phyloP scores from a whole-genome alignment of 176 grass and related monocot genomes.

The Carex myosuroides region DNA sequence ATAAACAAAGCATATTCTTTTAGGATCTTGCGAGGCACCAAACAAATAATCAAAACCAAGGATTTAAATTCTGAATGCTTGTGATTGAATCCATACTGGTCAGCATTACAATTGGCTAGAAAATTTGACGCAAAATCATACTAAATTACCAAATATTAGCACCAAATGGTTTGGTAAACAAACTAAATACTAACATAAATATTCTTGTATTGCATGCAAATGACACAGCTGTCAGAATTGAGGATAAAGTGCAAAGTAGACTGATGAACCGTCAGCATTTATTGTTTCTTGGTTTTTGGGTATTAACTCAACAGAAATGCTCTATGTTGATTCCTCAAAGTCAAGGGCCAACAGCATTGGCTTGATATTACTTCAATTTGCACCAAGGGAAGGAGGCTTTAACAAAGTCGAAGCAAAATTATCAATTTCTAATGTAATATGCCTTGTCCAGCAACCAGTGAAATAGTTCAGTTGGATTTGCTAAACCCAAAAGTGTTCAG shows the following conservation, averaged over 20 bases:
- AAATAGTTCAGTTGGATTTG: background rate
- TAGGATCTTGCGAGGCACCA: background rate
- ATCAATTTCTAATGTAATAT: slow-evolving; percentile 6
- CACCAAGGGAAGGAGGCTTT: background rate
- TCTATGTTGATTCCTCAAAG: background rate
- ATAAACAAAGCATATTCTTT: background rate
- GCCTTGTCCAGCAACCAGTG: too few relatives aligned
- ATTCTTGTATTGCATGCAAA: background rate
- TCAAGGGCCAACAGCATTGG: background rate
- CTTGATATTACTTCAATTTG: background rate
- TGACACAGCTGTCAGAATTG: background rate
- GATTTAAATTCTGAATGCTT: background rate
- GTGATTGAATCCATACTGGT: background rate
- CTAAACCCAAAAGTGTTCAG: background rate
- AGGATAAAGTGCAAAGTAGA: background rate
- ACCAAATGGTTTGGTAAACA: background rate
- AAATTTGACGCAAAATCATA: background rate
- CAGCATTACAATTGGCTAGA: background rate
- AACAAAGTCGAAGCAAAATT: background rate
- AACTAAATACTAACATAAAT: background rate
- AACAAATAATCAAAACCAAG: background rate
- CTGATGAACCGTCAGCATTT: background rate
- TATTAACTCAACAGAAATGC: background rate
- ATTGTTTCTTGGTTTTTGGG: background rate
- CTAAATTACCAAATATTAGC: background rate